These are phyloP conservation scores for Didymella lethalis DNA, from an alignment of 2,329 filamentous ascomycete genomes.

Conservation along the genomic window DNA sequence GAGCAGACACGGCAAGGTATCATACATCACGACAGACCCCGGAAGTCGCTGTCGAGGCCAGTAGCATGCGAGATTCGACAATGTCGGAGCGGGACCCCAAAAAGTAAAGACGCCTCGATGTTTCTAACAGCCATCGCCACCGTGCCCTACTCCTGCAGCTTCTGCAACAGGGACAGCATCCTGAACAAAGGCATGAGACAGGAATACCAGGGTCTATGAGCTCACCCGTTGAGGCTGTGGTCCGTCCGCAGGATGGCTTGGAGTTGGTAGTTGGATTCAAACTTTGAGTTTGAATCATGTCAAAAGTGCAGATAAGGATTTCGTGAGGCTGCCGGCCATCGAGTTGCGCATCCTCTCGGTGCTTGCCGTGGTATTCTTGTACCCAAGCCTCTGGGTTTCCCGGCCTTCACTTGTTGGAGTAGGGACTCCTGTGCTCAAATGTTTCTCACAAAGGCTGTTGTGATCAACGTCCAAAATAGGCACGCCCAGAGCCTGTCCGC, in stretches of 20 bases:
- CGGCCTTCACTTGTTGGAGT: constrained; percentile 12
- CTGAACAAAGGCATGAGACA: constrained; percentile 6
- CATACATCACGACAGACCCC: constrained; percentile 3
- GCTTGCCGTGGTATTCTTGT: constrained; percentile 1
- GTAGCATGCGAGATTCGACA: constrained; percentile 17
- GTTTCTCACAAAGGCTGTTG: constrained; percentile 7
- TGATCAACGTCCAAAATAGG: constrained; percentile 13
- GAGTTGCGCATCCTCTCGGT: not conserved
- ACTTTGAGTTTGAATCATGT: constrained; percentile 4
- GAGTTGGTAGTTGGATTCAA: constrained; percentile 7
- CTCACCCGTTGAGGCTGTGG: constrained; percentile 9
- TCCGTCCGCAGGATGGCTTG: constrained; percentile 17
- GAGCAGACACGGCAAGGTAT: constrained; percentile 18
- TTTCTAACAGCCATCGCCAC: constrained; percentile 10
- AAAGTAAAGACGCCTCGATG: constrained; percentile 10
- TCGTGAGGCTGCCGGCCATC: constrained; percentile 14
- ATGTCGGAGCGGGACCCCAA: constrained; percentile 14
- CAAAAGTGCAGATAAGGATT: constrained; percentile 17
- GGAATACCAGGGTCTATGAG: constrained; percentile 5
- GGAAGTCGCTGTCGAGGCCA: constrained; percentile 4
- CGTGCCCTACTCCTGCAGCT: constrained; percentile 18
- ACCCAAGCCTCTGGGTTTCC: constrained; percentile 14
- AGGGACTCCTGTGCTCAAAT: constrained; percentile 7
- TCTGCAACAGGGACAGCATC: constrained; percentile 13
- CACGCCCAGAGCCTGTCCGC: constrained; percentile 7